Base-by-base conservation (phyloP, 768 basidiomycete genomes). In the Termitomyces sp. region DNA sequence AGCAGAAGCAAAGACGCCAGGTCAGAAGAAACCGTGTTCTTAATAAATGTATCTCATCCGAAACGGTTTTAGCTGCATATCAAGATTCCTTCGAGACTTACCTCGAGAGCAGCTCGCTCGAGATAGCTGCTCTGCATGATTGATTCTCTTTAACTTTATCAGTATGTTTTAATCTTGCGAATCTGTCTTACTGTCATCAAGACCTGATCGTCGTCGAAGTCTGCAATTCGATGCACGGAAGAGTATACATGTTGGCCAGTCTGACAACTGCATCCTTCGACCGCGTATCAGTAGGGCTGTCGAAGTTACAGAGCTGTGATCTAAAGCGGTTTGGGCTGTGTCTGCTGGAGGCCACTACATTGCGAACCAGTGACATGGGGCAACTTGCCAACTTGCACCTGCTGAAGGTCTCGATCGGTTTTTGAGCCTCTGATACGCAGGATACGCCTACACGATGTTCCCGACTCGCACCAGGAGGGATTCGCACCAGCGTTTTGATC, bases 71-170 rank as follows among this genome's bases (percentile, higher is more conserved):
- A 87, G 85, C 72, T n/a, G 73, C 75, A 2, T 84, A 87, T 62
- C 81, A 78, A 37, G 87, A 88, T 67, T 82, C 82, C 0, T 88
- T 82, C 52, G 82, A 83, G 32, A 69, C 72, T 10, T 88, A 82
- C 63, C 74, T 91, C 22, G 74, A 79, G 60, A 80, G 70, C 37
- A 88, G 83, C 64, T 77, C 75, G 32, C 69, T 74, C 14, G 87
- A 88, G 62, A 88, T 91, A 20, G 79, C 88, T 64, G 77, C 81
- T 2, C 59, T 92, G 56, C 83, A 86, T 66, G 89, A 91, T 60
- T 90, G 51, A 52, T 20, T 13, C 26, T 39, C 4, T 51, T 10
- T 20, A n/a, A 39, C 18, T 27, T 36, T 39, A 26, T 39, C 26
- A n/a, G 50, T 51, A 26, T 37, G 36, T 51, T 18, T 39, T 20